Conservation (phyloP, 2,329 filamentous ascomycete species). For the Chrysoporthe austroafricana region DNA sequence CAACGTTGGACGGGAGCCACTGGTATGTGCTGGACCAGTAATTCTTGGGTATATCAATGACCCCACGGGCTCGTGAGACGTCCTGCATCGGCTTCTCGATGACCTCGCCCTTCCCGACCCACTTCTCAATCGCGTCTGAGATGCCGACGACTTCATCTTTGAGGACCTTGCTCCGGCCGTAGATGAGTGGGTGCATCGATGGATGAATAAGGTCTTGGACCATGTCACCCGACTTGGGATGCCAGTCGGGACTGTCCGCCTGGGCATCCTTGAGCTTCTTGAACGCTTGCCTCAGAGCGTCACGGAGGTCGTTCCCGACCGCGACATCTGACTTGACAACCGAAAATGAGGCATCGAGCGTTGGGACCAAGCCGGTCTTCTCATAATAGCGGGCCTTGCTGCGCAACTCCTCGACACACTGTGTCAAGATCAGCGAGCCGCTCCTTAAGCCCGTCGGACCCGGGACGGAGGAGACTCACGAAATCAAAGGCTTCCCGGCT, state of each 20-base stretch:
- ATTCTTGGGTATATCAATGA: neutral
- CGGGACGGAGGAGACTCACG: neutral
- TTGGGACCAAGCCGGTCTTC: slow-evolving; percentile 17
- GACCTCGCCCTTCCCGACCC: slow-evolving; percentile 24
- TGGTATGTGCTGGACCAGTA: slow-evolving; percentile 28
- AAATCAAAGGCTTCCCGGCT: slow-evolving; percentile 23
- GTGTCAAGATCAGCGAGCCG: neutral
- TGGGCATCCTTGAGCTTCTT: slow-evolving; percentile 45
- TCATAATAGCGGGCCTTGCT: slow-evolving; percentile 26
- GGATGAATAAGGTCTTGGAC: slow-evolving; percentile 60
- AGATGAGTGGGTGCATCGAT: slow-evolving; percentile 56
- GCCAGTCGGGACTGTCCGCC: slow-evolving; percentile 49
- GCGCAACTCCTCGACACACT: slow-evolving; percentile 28
- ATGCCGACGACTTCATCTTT: slow-evolving; percentile 9
- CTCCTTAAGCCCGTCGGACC: no score
- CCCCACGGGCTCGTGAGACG: no score
- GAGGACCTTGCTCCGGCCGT: slow-evolving; percentile 42
- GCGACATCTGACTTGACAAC: slow-evolving; percentile 25
- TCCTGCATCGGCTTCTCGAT: neutral
- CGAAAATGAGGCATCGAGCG: slow-evolving; percentile 19
- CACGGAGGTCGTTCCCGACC: slow-evolving; percentile 18
- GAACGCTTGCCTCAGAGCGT: slow-evolving; percentile 18
- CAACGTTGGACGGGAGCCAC: slow-evolving; percentile 31
- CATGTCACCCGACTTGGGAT: slow-evolving; percentile 52
- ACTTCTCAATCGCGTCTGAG: slow-evolving; percentile 13